Percentiles rank a stretch among this genome's conserved stretches.
Evolutionary conservation across 1,284 basidiomycete genomes (phyloP).

Genomic region (Entoloma clypeatum): DNA sequence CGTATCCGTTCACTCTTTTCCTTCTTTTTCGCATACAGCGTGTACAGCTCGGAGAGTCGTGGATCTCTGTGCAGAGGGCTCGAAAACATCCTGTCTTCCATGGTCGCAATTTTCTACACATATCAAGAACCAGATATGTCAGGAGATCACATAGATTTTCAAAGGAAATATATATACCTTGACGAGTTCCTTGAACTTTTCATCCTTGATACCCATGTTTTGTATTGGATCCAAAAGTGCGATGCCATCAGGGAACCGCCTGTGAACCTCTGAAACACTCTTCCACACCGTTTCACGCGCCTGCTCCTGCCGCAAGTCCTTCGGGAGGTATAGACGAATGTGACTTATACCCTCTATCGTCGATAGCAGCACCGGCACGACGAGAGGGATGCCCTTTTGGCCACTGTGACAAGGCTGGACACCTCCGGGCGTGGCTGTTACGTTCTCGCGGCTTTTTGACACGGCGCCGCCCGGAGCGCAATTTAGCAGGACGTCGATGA

Average conservation of each 20-base stretch:
- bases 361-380: constrained; percentile 87
- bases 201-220: constrained; percentile 97
- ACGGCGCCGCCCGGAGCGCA: constrained; percentile 66
- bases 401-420: constrained; percentile 71
- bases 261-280: constrained; percentile 85
- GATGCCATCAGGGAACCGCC: constrained; percentile 86
- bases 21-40: constrained; percentile 77
- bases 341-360: constrained; percentile 87
- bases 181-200: constrained; percentile 85
- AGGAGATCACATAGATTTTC: background rate
- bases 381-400: constrained; percentile 77
- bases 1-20: constrained; percentile 69
- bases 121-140: background rate
- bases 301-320: constrained; percentile 78
- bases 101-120: constrained; percentile 79
- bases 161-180: constrained; percentile 50
- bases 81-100: constrained; percentile 80
- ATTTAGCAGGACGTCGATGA: constrained; percentile 91
- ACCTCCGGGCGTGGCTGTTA: constrained; percentile 59
- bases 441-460: constrained; percentile 57
- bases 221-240: constrained; percentile 88
- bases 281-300: constrained; percentile 86
- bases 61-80: constrained; percentile 75
- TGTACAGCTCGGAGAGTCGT: constrained; percentile 76
- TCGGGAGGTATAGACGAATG: constrained; percentile 85